Conservation (phyloP, 805 yeast genomes). For the Saccharomycopsis sp. region DNA sequence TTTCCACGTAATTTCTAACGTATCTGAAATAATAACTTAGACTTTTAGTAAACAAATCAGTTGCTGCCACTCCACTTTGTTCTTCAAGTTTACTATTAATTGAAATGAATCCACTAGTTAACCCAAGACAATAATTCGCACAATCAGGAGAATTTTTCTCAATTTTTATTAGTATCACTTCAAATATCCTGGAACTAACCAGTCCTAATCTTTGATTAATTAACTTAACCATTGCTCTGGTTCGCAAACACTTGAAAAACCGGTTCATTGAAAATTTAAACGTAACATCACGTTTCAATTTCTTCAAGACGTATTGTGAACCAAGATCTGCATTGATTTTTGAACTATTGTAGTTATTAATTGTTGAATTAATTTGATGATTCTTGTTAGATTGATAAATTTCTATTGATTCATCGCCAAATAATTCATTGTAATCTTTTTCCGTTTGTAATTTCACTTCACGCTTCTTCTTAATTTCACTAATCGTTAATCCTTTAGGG, state of each 20-base stretch:
- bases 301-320: conserved; percentile 26
- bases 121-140: conserved; percentile 26
- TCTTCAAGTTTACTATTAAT: conserved; percentile 6
- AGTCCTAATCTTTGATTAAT: conserved; percentile 66
- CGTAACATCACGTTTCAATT: conserved; percentile 43
- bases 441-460: conserved; percentile 53
- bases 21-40: conserved; percentile 11
- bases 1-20: conserved; percentile 12
- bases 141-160: conserved; percentile 48
- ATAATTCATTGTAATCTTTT: conserved; percentile 30
- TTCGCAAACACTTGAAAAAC: conserved; percentile 60
- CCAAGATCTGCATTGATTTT: not conserved
- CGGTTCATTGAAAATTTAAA: conserved; percentile 59
- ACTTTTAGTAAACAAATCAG: conserved; percentile 16
- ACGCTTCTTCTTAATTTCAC: conserved; percentile 49
- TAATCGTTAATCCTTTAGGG: conserved; percentile 34
- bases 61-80: not conserved
- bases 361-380: conserved; percentile 27
- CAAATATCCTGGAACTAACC: conserved; percentile 58
- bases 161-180: conserved; percentile 44
- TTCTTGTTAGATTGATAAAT: conserved; percentile 26
- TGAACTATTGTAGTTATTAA: conserved; percentile 3
- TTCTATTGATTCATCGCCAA: conserved; percentile 29
- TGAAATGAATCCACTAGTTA: conserved; percentile 27
- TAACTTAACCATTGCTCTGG: conserved; percentile 53